Percentiles rank a stretch among this genome's conserved stretches.
Evolutionary conservation across 2,329 filamentous ascomycete species (phyloP).

Genomic region (Scytalidium lignicola): DNA sequence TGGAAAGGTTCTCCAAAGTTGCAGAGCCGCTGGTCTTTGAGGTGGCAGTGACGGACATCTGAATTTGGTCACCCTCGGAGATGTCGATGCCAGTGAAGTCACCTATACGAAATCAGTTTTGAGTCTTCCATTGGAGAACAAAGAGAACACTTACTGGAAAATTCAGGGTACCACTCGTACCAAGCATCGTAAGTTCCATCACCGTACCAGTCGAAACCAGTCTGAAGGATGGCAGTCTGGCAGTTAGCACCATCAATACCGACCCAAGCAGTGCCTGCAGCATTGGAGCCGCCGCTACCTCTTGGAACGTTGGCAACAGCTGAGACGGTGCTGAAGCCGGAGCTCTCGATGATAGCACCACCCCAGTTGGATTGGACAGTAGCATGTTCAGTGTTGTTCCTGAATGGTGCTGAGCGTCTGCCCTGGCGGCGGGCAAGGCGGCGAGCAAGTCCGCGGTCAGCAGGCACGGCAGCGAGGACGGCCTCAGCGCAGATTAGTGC

Average conservation of each 20-base stretch:
- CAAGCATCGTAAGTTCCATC: constrained; percentile 49
- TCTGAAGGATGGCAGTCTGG: constrained; percentile 48
- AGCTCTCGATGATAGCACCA: neutral
- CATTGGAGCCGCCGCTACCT: neutral
- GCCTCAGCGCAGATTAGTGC: neutral
- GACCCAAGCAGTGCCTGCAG: constrained; percentile 50
- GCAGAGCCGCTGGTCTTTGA: constrained; percentile 35
- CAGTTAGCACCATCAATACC: constrained; percentile 58
- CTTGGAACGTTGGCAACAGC: neutral
- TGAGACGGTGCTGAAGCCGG: neutral
- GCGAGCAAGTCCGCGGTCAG: neutral
- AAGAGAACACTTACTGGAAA: neutral
- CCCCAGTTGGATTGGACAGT: neutral
- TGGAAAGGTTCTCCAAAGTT: constrained; percentile 40
- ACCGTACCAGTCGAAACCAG: constrained; percentile 51
- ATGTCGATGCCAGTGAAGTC: constrained; percentile 31
- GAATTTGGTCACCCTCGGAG: constrained; percentile 37
- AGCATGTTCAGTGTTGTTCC: neutral
- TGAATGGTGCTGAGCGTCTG: neutral
- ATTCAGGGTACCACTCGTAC: constrained; percentile 57
- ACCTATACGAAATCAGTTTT: neutral
- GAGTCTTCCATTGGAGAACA: neutral
- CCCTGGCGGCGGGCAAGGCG: neutral
- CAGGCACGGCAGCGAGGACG: neutral
- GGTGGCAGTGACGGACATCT: constrained; percentile 31